A percentile compares a stretch with the other conserved stretches of the same genome.
Evolutionary conservation across 108 stramenopile species (phyloP).

Genomic region (Seminavis robusta): DNA sequence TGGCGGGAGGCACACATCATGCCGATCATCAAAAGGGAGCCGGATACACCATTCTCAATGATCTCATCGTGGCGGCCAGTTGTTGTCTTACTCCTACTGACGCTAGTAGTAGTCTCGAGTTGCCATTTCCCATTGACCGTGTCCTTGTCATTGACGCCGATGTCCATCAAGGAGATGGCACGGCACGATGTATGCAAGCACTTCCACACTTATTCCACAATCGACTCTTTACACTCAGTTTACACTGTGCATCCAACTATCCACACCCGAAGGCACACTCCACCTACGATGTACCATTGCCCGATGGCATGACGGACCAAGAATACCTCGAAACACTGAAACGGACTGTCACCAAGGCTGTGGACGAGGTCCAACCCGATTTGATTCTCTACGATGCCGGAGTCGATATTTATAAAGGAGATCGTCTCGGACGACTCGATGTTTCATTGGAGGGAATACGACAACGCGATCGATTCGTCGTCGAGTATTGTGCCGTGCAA

Average conservation of each 20-base stretch:
- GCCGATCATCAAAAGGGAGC: slow-evolving; percentile 52
- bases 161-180: slow-evolving; percentile 83
- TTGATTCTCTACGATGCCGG: slow-evolving; percentile 84
- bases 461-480: slow-evolving; percentile 54
- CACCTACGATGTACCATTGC: slow-evolving; percentile 61
- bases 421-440: slow-evolving; percentile 64
- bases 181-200: no score
- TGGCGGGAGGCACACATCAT: slow-evolving; percentile 86
- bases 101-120: background rate
- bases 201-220: no score
- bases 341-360: slow-evolving; percentile 36
- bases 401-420: slow-evolving; percentile 62
- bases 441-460: slow-evolving; percentile 59
- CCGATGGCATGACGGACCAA: slow-evolving; percentile 47
- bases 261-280: slow-evolving; percentile 56
- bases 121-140: slow-evolving; percentile 21
- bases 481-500: slow-evolving; percentile 47
- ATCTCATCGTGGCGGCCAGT: slow-evolving; percentile 58
- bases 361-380: slow-evolving; percentile 54
- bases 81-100: background rate
- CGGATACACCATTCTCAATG: slow-evolving; percentile 81
- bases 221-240: slow-evolving; percentile 55
- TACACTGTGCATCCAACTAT: slow-evolving; percentile 77
- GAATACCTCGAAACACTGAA: slow-evolving; percentile 48
- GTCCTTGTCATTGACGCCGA: slow-evolving; percentile 84